Percentiles rank a stretch among this genome's conserved stretches.
phyloP scores from a whole-genome alignment of 208 protist species.

The Leishmania turanica region DNA sequence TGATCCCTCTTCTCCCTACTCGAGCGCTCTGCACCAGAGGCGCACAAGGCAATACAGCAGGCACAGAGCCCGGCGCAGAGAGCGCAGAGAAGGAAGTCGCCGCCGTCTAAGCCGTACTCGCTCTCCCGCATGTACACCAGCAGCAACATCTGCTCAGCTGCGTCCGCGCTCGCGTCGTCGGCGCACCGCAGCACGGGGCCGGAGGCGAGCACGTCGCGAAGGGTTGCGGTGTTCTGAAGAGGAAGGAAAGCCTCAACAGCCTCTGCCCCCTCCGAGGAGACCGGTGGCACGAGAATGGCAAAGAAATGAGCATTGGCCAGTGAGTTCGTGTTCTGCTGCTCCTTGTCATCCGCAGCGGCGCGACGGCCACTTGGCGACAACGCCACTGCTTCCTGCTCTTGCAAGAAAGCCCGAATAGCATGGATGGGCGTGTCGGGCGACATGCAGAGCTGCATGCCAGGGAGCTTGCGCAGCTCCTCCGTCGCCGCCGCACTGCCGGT shows the following conservation, averaged over 20 bases:
- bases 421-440: conserved; percentile 28
- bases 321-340: neutral
- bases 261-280: neutral
- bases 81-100: conserved; percentile 14
- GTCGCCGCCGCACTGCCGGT: conserved; percentile 1
- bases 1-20: neutral
- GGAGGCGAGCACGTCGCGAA: conserved; percentile 19
- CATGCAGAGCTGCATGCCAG: conserved; percentile 19
- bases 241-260: conserved; percentile 10
- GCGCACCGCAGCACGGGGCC: conserved; percentile 8
- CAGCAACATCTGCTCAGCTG: conserved; percentile 10
- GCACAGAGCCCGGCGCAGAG: conserved; percentile 16
- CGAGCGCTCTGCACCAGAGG: neutral
- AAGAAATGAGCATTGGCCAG: conserved; percentile 27
- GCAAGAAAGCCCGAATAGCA: conserved; percentile 17
- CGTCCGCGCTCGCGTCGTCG: neutral
- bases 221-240: conserved; percentile 13
- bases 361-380: neutral
- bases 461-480: conserved; percentile 15
- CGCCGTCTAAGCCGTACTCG: conserved; percentile 17
- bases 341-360: neutral
- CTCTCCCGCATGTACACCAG: conserved; percentile 23
- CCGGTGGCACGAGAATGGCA: conserved; percentile 8
- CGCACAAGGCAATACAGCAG: conserved; percentile 23
- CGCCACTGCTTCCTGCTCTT: conserved; percentile 11